These are phyloP conservation scores for Diphasiastrum complanatum DNA, from an alignment of 83 land plant genomes.

Conservation along the genomic window DNA sequence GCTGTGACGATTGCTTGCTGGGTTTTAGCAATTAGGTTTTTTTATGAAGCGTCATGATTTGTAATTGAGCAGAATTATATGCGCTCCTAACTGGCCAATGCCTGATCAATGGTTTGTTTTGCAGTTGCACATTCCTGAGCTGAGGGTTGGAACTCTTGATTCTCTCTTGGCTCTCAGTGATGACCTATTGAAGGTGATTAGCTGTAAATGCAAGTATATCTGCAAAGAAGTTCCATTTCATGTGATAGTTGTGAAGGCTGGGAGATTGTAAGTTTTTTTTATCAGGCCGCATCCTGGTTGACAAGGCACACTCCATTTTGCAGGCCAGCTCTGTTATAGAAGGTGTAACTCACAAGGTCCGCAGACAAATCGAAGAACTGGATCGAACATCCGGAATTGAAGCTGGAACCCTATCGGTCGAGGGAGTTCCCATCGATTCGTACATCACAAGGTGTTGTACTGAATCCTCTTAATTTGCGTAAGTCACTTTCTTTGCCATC, in stretches of 20 bases:
- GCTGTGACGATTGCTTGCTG: too few species aligned
- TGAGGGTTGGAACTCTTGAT: slow-evolving; percentile 89
- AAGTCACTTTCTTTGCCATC: neutral
- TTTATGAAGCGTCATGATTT: too few species aligned
- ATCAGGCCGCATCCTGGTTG: neutral
- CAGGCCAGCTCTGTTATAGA: slow-evolving; percentile 76
- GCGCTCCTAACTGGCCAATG: too few species aligned
- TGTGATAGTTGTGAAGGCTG: neutral
- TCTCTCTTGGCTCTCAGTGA: slow-evolving; percentile 84
- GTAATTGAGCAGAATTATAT: too few species aligned
- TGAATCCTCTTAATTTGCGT: slow-evolving; percentile 3
- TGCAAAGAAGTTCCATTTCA: neutral
- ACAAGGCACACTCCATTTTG: too few species aligned
- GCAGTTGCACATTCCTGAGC: slow-evolving; percentile 82
- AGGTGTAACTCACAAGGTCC: slow-evolving; percentile 75
- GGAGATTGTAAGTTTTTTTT: neutral
- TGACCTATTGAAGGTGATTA: slow-evolving; percentile 83
- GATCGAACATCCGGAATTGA: slow-evolving; percentile 58
- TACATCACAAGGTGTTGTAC: slow-evolving; percentile 64
- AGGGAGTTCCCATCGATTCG: slow-evolving; percentile 82
- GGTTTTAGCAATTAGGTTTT: too few species aligned
- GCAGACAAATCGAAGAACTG: slow-evolving; percentile 80
- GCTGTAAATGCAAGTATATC: too few species aligned
- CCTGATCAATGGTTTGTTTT: slow-evolving; percentile 3
- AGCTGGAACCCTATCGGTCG: slow-evolving; percentile 48